These are phyloP conservation scores for Melampsora americana DNA, from an alignment of 1,284 basidiomycete species.

Conservation along the genomic window DNA sequence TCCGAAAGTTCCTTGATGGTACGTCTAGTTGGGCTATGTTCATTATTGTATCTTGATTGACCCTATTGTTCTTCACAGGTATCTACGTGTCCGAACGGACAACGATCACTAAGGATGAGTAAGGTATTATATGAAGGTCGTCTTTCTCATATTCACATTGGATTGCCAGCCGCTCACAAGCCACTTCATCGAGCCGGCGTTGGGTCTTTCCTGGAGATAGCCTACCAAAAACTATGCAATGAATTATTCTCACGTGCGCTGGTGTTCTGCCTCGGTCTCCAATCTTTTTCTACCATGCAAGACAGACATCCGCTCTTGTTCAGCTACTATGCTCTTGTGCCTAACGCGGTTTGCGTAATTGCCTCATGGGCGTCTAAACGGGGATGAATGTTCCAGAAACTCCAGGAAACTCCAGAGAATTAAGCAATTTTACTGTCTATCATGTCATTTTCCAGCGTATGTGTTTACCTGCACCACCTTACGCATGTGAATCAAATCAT, in stretches of 20 bases:
- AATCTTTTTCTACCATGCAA: not conserved
- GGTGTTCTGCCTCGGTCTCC: too few relatives aligned
- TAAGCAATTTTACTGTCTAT: too few relatives aligned
- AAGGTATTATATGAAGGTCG: not conserved
- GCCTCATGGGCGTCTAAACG: not conserved
- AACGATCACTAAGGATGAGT: constrained; percentile 32
- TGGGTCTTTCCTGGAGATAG: constrained; percentile 33
- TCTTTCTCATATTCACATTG: not conserved
- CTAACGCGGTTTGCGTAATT: not conserved
- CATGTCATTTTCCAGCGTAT: too few relatives aligned
- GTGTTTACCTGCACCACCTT: too few relatives aligned
- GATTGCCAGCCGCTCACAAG: constrained; percentile 38
- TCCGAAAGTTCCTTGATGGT: constrained; percentile 56
- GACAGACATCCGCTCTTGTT: too few relatives aligned
- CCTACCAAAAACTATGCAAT: constrained; percentile 18
- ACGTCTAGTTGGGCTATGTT: not conserved
- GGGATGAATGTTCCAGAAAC: too few relatives aligned
- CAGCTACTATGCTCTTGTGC: not conserved
- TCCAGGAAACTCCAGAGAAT: too few relatives aligned
- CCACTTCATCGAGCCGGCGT: constrained; percentile 33
- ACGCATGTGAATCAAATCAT: too few relatives aligned
- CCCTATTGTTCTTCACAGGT: constrained; percentile 1
- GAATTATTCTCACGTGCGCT: not conserved
- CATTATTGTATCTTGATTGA: not conserved
- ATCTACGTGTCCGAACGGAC: constrained; percentile 42